Evolutionary conservation across 2,329 filamentous ascomycete genomes (phyloP), one percentile per base, ranked within the genome.

Genomic region (Cryphonectria radicalis): DNA sequence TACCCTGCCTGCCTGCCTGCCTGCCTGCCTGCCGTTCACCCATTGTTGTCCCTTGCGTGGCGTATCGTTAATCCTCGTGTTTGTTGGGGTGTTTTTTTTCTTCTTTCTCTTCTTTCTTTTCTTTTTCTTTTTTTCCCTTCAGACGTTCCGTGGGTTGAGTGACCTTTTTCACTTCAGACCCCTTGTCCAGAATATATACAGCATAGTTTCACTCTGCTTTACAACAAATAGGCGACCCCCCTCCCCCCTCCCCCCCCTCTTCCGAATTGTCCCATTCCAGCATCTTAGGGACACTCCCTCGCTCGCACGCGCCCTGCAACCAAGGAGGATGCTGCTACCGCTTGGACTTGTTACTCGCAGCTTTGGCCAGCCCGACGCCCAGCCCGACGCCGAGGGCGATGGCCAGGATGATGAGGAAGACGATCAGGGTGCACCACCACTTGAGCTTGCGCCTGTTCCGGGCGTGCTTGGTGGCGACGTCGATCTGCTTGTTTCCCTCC

Each of bases 401-500:
- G 74, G 83, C 85, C 67, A 91, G 79, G 76, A 89, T 80, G 79
- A 90, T 88, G 78, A 91, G 82, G 32, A 89, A 75, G 64, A 84
- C 83, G 72, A 94, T 84, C 73, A 89, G 81, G 73, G 93, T 83
- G 78, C 91, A 93, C 87, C 89, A 94, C 93, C 93, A 95, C 86
- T 95, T 95, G 82, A 93, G 88, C 84, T 90, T 92, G 77, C 92
- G 88, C 76, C 88, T 87, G 76, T 89, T 86, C 75, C 88, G 85
- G 66, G 92, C 92, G 76, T 88, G 87, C 74, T 88, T 85, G 75
- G 91, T 92, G 72, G 90, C 92, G 78, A 89, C 85, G 75, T 87
- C 86, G 72, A 95, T 88, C 76, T 95, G 87, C 73, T 85, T 84
- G 80, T 93, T 93, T 75, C 89, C 93, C 74, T 89, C 86, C 76